Conservation (phyloP, 305 asterid species). For the Fraxinus ornus region DNA sequence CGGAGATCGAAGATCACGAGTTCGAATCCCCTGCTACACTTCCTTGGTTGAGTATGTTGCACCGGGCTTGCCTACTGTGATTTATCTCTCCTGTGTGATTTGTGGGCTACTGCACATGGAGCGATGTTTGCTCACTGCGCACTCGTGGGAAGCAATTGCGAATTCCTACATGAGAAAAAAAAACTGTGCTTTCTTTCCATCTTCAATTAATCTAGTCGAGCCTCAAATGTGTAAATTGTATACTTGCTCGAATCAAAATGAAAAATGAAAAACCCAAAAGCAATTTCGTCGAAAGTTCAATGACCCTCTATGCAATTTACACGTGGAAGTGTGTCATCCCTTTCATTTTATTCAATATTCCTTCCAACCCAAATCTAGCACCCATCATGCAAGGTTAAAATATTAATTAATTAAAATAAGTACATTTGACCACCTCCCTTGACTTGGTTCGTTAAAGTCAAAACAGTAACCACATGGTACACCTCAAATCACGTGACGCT, state of each 20-base stretch:
- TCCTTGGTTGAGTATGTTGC: too few relatives aligned
- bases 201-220: background rate
- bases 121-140: too few relatives aligned
- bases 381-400: background rate
- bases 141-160: too few relatives aligned
- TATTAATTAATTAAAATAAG: background rate
- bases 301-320: background rate
- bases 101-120: too few relatives aligned
- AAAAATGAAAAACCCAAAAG: background rate
- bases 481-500: slow-evolving; percentile 28
- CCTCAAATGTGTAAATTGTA: background rate
- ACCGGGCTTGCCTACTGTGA: too few relatives aligned
- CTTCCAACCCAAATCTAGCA: background rate
- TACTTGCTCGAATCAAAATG: background rate
- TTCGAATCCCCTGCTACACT: too few relatives aligned
- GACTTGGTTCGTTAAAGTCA: slow-evolving; percentile 1
- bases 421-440: background rate
- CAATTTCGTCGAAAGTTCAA: background rate
- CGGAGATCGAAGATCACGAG: too few relatives aligned
- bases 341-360: background rate
- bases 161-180: too few relatives aligned
- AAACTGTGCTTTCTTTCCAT: background rate
- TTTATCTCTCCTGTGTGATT: too few relatives aligned
- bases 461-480: slow-evolving; percentile 5
- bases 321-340: background rate